Percentiles rank a stretch among this genome's conserved stretches.
phyloP scores from a whole-genome alignment of 1,284 basidiomycete genomes.

The Ustilago loliicola region DNA sequence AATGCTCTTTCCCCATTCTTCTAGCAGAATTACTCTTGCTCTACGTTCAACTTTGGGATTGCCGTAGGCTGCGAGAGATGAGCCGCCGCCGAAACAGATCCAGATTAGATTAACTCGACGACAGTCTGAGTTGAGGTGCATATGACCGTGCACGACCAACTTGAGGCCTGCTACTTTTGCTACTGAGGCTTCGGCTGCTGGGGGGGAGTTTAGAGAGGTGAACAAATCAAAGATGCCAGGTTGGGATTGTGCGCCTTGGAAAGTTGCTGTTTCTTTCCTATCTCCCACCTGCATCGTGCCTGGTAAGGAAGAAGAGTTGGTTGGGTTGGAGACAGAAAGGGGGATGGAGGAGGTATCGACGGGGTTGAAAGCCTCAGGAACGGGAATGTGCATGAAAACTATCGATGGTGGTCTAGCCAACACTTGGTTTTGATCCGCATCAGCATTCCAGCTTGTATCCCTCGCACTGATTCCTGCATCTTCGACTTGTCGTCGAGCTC shows the following conservation, averaged over 20 bases:
- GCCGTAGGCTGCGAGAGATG: conserved; percentile 56
- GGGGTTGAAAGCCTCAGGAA: conserved; percentile 63
- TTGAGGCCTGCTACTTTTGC: conserved; percentile 24
- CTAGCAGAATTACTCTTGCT: conserved; percentile 48
- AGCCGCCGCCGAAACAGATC: conserved; percentile 95
- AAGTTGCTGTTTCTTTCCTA: conserved; percentile 45
- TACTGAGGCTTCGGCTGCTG: neutral
- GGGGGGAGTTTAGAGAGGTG: conserved; percentile 7
- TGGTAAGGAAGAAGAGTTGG: neutral
- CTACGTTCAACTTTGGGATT: conserved; percentile 35
- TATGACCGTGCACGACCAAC: conserved; percentile 63
- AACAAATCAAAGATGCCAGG: conserved; percentile 64
- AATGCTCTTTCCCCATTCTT: conserved; percentile 87
- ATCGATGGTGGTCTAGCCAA: conserved; percentile 56
- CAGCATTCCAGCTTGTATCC: conserved; percentile 37
- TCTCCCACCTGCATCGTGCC: conserved; percentile 38
- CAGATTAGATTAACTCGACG: conserved; percentile 85
- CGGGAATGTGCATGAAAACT: conserved; percentile 68
- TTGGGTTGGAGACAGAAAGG: conserved; percentile 2
- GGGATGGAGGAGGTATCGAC: conserved; percentile 23
- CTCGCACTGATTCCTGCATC: neutral
- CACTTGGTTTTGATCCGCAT: conserved; percentile 20
- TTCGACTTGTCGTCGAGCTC: neutral
- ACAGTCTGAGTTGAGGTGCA: conserved; percentile 79
- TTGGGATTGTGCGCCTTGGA: conserved; percentile 54